A percentile compares a stretch with the other conserved stretches of the same genome.
These are phyloP conservation scores for Entomortierella lignicola DNA, from an alignment of 192 early-diverging fungal genomes.

Conservation along the genomic window DNA sequence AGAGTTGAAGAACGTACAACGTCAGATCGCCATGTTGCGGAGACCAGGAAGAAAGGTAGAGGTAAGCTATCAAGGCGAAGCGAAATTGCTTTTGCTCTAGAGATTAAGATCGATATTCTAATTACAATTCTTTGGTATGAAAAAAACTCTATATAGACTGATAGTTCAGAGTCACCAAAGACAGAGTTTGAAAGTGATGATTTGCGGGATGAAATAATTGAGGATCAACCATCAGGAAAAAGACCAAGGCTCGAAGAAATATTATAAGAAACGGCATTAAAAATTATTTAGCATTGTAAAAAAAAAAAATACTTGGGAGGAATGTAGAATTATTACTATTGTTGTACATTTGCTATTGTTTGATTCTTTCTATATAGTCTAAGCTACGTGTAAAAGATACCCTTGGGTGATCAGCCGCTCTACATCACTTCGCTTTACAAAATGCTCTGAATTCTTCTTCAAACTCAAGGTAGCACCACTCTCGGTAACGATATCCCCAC, in stretches of 20 bases:
- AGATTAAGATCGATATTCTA: neutral
- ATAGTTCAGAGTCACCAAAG: constrained; percentile 51
- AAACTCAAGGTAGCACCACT: constrained; percentile 79
- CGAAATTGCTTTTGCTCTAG: too few relatives aligned
- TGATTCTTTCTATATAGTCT: too few relatives aligned
- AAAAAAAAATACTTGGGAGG: neutral
- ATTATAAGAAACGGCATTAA: too few relatives aligned
- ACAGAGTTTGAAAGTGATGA: constrained; percentile 56
- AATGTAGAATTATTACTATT: neutral
- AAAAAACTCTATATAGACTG: constrained; percentile 16
- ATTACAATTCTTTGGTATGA: too few relatives aligned
- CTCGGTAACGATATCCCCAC: constrained; percentile 92
- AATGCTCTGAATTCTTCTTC: constrained; percentile 85
- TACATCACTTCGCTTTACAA: constrained; percentile 87
- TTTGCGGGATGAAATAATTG: constrained; percentile 58
- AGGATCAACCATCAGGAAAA: constrained; percentile 52
- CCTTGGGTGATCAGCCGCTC: constrained; percentile 90
- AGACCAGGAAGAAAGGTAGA: constrained; percentile 47
- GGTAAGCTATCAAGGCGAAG: constrained; percentile 4
- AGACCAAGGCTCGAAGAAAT: constrained; percentile 15
- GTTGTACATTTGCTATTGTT: too few relatives aligned
- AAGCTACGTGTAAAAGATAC: constrained; percentile 79
- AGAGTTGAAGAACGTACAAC: constrained; percentile 71
- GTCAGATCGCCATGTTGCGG: constrained; percentile 63
- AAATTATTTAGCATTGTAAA: too few relatives aligned